These are phyloP conservation scores for Aspergillus carbonarius DNA, from an alignment of 2,329 filamentous ascomycete genomes.

Conservation along the genomic window DNA sequence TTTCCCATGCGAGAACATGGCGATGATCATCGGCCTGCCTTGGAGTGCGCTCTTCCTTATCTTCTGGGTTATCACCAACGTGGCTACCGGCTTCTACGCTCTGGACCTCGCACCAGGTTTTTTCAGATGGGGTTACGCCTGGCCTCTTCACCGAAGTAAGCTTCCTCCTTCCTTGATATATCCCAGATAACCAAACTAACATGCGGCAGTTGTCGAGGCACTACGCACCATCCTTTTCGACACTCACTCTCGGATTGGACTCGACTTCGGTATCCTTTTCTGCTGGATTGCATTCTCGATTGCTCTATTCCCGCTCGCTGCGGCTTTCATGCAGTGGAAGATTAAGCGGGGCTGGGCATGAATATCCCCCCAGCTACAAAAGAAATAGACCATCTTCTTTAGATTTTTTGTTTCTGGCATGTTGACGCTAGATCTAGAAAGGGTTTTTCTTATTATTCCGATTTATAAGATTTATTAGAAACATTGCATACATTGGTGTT, in stretches of 20 bases:
- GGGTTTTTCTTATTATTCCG: not conserved
- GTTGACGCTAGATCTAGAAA: not conserved
- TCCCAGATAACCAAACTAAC: not conserved
- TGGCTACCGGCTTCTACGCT: conserved; percentile 59
- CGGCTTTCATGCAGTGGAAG: conserved; percentile 35
- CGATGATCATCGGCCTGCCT: conserved; percentile 61
- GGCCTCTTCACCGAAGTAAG: conserved; percentile 60
- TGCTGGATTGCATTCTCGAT: conserved; percentile 49
- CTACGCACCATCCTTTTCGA: conserved; percentile 62
- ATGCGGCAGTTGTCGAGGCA: conserved; percentile 54
- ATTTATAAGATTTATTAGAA: too few species aligned
- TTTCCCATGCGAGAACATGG: conserved; percentile 64
- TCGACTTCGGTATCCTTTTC: conserved; percentile 62
- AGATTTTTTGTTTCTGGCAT: too few species aligned
- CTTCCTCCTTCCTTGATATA: conserved; percentile 2
- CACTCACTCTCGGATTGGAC: conserved; percentile 56
- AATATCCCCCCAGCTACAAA: not conserved
- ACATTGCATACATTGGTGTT: too few species aligned
- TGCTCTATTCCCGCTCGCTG: conserved; percentile 28
- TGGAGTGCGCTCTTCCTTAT: conserved; percentile 65
- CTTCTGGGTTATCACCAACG: conserved; percentile 68
- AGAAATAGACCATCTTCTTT: not conserved
- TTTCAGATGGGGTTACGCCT: conserved; percentile 63
- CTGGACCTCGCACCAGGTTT: conserved; percentile 60
- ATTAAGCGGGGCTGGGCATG: conserved; percentile 24